A percentile compares a stretch with the other conserved stretches of the same genome.
phyloP scores from a whole-genome alignment of 176 grass and related monocot genomes.

The Olyra latifolia region DNA sequence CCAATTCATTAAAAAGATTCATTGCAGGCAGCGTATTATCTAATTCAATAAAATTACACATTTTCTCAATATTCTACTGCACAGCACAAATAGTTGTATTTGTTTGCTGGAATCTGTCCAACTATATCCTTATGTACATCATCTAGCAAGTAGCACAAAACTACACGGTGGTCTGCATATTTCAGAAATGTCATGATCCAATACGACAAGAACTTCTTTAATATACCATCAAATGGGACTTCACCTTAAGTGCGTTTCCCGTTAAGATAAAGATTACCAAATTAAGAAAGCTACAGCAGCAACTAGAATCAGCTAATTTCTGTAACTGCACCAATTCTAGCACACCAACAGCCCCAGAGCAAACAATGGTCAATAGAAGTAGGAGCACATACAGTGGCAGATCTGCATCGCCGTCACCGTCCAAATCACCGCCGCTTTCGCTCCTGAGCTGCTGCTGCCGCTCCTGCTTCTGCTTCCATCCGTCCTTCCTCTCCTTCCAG shows the following conservation, averaged over 20 bases:
- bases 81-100: constrained; percentile 8
- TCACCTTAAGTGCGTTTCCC: not conserved
- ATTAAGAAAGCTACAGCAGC: not conserved
- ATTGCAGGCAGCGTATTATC: not conserved
- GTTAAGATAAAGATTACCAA: not conserved
- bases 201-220: not conserved
- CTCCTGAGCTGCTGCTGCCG: constrained; percentile 51
- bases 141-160: not conserved
- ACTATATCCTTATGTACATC: not conserved
- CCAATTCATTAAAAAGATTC: not conserved
- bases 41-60: not conserved
- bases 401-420: constrained; percentile 68
- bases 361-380: not conserved
- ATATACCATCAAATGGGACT: not conserved
- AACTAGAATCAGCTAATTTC: not conserved
- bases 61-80: not conserved
- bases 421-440: constrained; percentile 47
- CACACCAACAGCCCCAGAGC: not conserved
- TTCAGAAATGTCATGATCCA: constrained; percentile 1
- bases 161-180: not conserved
- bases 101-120: not conserved
- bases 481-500: constrained; percentile 82
- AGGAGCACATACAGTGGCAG: constrained; percentile 65
- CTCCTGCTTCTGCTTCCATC: constrained; percentile 91
- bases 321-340: constrained; percentile 8